Conservation (phyloP, 2,329 filamentous ascomycete species). For the Ophiostoma himal-ulmi region DNA sequence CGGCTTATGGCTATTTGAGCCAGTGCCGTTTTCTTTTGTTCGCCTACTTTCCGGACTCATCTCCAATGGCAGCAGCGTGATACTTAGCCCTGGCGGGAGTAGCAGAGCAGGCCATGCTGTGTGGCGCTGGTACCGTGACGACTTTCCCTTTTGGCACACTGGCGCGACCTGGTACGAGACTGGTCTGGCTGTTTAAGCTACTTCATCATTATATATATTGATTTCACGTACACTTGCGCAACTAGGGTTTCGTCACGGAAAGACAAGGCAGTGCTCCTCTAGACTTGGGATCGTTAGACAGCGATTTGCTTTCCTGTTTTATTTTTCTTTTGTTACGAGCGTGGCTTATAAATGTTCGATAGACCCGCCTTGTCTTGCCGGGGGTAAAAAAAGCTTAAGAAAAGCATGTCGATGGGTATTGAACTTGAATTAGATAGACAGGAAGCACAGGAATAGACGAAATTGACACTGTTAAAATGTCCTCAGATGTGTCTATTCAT, state of each 20-base stretch:
- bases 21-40: slow-evolving; percentile 69
- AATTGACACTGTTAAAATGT: background rate
- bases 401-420: background rate
- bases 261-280: too few species aligned
- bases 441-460: background rate
- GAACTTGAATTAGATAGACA: background rate
- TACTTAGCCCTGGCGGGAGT: slow-evolving; percentile 56
- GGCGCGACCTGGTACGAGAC: slow-evolving; percentile 58
- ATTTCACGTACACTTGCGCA: background rate
- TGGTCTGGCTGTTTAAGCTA: slow-evolving; percentile 35
- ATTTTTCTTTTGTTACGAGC: background rate
- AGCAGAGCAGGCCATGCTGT: slow-evolving; percentile 36
- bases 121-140: slow-evolving; percentile 59
- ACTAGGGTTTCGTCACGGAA: too few species aligned
- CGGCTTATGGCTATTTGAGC: slow-evolving; percentile 76
- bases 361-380: background rate
- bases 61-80: background rate
- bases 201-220: background rate
- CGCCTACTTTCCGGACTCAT: slow-evolving; percentile 44
- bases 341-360: background rate
- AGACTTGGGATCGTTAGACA: background rate
- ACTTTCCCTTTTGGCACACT: slow-evolving; percentile 50
- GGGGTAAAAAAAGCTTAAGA: background rate
- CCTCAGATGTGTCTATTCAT: background rate
- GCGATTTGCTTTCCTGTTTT: background rate